Conservation (phyloP, 2,329 filamentous ascomycete genomes). For the Mariannaea elegans region DNA sequence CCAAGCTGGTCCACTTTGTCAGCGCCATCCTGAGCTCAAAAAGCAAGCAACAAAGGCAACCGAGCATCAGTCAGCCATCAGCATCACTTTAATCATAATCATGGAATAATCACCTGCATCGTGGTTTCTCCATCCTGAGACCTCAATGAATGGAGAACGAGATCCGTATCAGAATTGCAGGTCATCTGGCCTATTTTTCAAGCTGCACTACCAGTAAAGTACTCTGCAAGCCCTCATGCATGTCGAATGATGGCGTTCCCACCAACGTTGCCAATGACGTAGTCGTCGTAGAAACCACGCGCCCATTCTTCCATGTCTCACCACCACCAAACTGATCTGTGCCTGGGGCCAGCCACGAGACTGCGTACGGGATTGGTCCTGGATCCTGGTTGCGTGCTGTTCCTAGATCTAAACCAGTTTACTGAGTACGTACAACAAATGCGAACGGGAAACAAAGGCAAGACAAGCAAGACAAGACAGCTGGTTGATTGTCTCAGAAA, state of each 20-base stretch:
- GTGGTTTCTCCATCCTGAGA: neutral
- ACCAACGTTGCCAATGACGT: constrained; percentile 37
- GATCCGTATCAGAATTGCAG: neutral
- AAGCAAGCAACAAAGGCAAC: neutral
- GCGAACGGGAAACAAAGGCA: neutral
- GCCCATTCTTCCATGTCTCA: constrained; percentile 39
- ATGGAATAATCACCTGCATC: neutral
- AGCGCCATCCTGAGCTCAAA: neutral
- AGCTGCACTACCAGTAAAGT: neutral
- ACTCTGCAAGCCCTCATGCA: constrained; percentile 2
- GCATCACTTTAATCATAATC: neutral
- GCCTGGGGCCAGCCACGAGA: neutral
- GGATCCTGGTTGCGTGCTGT: neutral
- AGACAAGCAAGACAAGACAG: neutral
- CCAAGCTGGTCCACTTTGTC: neutral
- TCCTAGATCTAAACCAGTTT: neutral
- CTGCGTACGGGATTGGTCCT: constrained; percentile 13
- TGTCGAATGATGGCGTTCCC: constrained; percentile 20
- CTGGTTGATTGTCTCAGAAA: constrained; percentile 28
- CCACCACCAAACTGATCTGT: constrained; percentile 21
- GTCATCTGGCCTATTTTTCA: neutral
- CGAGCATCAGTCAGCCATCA: neutral
- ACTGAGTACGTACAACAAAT: constrained; percentile 15
- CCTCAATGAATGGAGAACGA: neutral
- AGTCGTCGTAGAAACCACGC: constrained; percentile 41